Percentiles rank a stretch among this genome's conserved stretches.
phyloP scores from a whole-genome alignment of 2,329 filamentous ascomycete species.

The Xylariaceae sp. region DNA sequence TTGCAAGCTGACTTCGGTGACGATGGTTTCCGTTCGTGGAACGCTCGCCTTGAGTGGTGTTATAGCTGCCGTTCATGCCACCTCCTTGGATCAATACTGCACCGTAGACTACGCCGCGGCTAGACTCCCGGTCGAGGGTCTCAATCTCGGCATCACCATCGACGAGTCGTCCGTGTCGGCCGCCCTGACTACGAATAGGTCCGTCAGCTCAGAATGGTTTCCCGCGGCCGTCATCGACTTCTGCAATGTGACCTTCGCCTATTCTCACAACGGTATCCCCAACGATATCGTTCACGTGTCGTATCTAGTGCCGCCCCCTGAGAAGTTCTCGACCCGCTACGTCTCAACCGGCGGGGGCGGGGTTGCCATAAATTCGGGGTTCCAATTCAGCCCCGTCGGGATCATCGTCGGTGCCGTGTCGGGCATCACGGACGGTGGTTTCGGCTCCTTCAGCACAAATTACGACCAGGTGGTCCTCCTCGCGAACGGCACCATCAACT shows the following conservation, averaged over 20 bases:
- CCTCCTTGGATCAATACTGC: constrained; percentile 20
- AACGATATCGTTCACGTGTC: constrained; percentile 29
- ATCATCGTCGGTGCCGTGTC: constrained; percentile 47
- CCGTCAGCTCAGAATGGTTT: constrained; percentile 35
- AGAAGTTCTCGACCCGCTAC: constrained; percentile 30
- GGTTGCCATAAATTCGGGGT: constrained; percentile 39
- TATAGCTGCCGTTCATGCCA: constrained; percentile 1
- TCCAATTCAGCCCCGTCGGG: constrained; percentile 35
- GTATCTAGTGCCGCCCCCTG: constrained; percentile 27
- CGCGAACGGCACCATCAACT: constrained; percentile 44
- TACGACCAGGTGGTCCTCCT: constrained; percentile 42
- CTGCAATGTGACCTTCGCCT: constrained; percentile 31
- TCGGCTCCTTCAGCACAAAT: constrained; percentile 48
- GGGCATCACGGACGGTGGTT: constrained; percentile 54
- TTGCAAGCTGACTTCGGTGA: not conserved
- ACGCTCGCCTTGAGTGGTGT: constrained; percentile 3
- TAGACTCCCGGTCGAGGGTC: constrained; percentile 25
- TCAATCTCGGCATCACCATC: constrained; percentile 34
- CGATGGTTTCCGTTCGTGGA: not conserved
- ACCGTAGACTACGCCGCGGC: constrained; percentile 22
- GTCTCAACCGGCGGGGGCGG: constrained; percentile 41
- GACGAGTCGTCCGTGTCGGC: constrained; percentile 34
- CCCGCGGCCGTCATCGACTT: constrained; percentile 24
- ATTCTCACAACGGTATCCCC: constrained; percentile 26
- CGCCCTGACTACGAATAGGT: constrained; percentile 37